These are phyloP conservation scores for Colletotrichum liaoningense DNA, from an alignment of 2,329 filamentous ascomycete genomes.

Conservation along the genomic window DNA sequence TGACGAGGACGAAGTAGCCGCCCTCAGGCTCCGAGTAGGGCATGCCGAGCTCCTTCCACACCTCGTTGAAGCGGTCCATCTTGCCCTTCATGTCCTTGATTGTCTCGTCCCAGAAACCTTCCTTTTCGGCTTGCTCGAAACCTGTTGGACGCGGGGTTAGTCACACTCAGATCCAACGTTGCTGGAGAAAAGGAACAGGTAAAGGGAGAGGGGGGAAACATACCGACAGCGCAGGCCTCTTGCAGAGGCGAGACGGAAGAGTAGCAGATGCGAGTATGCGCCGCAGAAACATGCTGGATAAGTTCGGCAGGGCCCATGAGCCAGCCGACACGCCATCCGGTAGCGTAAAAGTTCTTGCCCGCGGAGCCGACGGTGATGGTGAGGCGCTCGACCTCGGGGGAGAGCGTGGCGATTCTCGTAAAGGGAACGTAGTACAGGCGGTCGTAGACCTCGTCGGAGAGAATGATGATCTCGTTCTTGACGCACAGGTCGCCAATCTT, in stretches of 20 bases:
- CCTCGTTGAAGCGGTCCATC: constrained; percentile 85
- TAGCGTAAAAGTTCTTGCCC: constrained; percentile 98
- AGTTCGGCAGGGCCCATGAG: constrained; percentile 89
- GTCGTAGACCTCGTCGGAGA: constrained; percentile 95
- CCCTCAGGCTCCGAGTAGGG: constrained; percentile 94
- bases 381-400: constrained; percentile 86
- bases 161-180: background rate
- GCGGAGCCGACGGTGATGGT: constrained; percentile 96
- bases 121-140: constrained; percentile 87
- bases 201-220: no score
- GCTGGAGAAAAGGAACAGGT: no score
- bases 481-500: constrained; percentile 90
- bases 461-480: constrained; percentile 92
- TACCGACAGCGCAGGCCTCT: constrained; percentile 88
- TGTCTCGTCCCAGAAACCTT: constrained; percentile 88
- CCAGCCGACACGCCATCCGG: constrained; percentile 96
- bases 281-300: constrained; percentile 90
- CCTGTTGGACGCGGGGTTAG: constrained; percentile 49
- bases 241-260: constrained; percentile 93
- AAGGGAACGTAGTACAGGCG: constrained; percentile 95
- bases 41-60: constrained; percentile 80
- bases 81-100: constrained; percentile 91
- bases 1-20: constrained; percentile 96
- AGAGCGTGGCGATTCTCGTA: constrained; percentile 90
- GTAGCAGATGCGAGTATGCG: constrained; percentile 97